A percentile compares a stretch with the other conserved stretches of the same genome.
Conservation (phyloP, 352 stramenopile species). For the Globisporangium cystogenes region DNA sequence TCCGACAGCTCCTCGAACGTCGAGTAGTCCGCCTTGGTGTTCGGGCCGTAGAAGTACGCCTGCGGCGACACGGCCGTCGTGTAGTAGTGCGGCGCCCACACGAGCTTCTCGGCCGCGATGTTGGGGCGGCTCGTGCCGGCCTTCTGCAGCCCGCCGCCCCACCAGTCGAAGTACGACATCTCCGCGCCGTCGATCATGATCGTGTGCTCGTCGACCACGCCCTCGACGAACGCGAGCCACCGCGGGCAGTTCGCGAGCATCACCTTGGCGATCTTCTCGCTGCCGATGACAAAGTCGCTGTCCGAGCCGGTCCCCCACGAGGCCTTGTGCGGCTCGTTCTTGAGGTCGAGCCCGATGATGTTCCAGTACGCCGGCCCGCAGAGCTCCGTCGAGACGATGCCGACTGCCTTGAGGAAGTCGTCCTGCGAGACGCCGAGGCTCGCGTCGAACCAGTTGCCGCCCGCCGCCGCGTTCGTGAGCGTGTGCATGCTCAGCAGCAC, state of each 20-base stretch:
- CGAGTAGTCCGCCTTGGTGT: slow-evolving; percentile 38
- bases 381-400: slow-evolving; percentile 50
- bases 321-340: slow-evolving; percentile 67
- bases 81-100: slow-evolving; percentile 83
- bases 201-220: slow-evolving; percentile 40
- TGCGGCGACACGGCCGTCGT: slow-evolving; percentile 70
- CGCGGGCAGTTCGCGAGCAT: slow-evolving; percentile 71
- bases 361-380: slow-evolving; percentile 75
- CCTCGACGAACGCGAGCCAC: slow-evolving; percentile 79
- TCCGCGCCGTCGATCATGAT: slow-evolving; percentile 38
- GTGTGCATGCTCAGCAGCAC: slow-evolving; percentile 76
- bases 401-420: slow-evolving; percentile 51
- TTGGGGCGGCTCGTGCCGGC: slow-evolving; percentile 35
- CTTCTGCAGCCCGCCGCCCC: slow-evolving; percentile 65
- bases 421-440: slow-evolving; percentile 42
- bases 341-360: slow-evolving; percentile 73
- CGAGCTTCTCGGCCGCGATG: slow-evolving; percentile 55
- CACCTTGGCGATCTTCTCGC: slow-evolving; percentile 67
- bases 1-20: slow-evolving; percentile 59
- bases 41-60: slow-evolving; percentile 67
- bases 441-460: slow-evolving; percentile 61
- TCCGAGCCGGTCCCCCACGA: slow-evolving; percentile 65
- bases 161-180: slow-evolving; percentile 80
- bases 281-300: slow-evolving; percentile 58
- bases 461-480: slow-evolving; percentile 48